Evolutionary conservation across 192 early-diverging fungal species (phyloP).

Genomic region (Funneliformis mosseae): DNA sequence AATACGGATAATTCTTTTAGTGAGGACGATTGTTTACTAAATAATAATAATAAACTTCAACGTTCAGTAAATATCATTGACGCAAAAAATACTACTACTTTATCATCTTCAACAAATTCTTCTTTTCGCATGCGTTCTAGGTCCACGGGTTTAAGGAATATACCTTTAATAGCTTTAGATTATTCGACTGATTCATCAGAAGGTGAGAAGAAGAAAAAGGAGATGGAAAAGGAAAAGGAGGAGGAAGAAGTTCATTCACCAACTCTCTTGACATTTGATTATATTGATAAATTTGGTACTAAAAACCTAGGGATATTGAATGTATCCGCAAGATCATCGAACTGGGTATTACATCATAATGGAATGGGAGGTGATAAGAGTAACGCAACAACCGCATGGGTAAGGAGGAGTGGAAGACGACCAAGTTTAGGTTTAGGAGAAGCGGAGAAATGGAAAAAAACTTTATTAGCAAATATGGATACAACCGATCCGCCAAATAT

Average conservation of each 20-base stretch:
- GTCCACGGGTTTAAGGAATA: slow-evolving; percentile 11
- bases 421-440: slow-evolving; percentile 28
- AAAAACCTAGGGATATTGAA: slow-evolving; percentile 19
- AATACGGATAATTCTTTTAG: slow-evolving; percentile 13
- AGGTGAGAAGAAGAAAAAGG: not conserved
- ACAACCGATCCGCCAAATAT: not conserved
- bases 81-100: not conserved
- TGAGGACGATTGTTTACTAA: not conserved
- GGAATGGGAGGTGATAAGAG: not conserved
- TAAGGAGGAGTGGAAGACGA: not conserved
- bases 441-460: slow-evolving; percentile 25
- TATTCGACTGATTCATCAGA: slow-evolving; percentile 14
- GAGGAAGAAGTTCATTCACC: not conserved
- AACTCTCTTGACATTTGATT: slow-evolving; percentile 22
- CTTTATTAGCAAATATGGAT: not conserved
- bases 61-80: slow-evolving; percentile 3
- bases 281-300: slow-evolving; percentile 5
- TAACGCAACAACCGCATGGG: not conserved
- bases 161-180: slow-evolving; percentile 8
- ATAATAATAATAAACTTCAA: not conserved
- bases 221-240: not conserved
- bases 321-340: slow-evolving; percentile 9
- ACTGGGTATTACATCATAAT: slow-evolving; percentile 23
- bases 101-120: not conserved
- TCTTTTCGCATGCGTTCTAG: slow-evolving; percentile 7